Conservation (phyloP, 805 yeast genomes). For the Saturnispora dispora region DNA sequence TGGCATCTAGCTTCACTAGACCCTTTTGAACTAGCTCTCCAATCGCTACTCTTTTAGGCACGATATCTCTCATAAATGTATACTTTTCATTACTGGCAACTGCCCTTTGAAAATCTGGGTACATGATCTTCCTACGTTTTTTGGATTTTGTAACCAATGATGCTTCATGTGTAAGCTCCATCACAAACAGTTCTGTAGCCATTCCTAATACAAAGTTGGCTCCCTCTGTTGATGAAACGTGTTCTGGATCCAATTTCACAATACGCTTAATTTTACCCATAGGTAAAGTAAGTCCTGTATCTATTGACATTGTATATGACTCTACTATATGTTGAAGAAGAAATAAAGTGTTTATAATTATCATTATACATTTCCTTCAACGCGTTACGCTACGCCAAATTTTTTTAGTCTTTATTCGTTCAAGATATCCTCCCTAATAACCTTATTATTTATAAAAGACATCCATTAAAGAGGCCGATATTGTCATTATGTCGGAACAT, state of each 20-base stretch:
- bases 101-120: conserved; percentile 60
- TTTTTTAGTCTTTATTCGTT: not conserved
- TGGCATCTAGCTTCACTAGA: conserved; percentile 25
- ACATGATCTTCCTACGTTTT: conserved; percentile 59
- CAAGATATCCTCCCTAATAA: not conserved
- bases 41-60: conserved; percentile 52
- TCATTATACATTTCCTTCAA: not conserved
- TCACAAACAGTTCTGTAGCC: conserved; percentile 70
- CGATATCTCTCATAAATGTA: conserved; percentile 53
- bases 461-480: not conserved
- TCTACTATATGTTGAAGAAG: not conserved
- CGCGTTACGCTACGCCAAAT: not conserved
- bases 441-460: not conserved
- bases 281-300: conserved; percentile 36
- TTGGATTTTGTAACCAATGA: conserved; percentile 53
- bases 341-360: not conserved
- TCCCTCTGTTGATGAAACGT: conserved; percentile 52
- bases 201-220: conserved; percentile 69
- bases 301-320: conserved; percentile 6
- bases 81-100: conserved; percentile 52
- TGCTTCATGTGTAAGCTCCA: conserved; percentile 65
- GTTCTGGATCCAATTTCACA: conserved; percentile 69
- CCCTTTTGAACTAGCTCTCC: conserved; percentile 39
- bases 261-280: conserved; percentile 61
- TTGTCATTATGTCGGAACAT: conserved; percentile 7